Evolutionary conservation across 2,329 filamentous ascomycete genomes (phyloP).

Genomic region (Didymella lethalis): DNA sequence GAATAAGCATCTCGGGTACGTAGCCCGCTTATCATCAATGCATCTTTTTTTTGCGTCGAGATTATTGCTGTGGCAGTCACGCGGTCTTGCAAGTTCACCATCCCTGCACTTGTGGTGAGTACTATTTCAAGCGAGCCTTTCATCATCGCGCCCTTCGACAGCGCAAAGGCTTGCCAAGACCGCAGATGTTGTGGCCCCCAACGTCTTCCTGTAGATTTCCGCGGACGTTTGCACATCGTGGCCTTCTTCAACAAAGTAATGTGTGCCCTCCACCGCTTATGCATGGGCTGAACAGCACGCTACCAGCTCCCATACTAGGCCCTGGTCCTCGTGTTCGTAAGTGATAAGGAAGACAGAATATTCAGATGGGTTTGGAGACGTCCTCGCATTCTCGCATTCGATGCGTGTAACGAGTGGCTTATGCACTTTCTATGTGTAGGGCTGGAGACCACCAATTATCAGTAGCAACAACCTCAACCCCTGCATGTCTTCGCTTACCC

Average conservation of each 20-base stretch:
- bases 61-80: not conserved
- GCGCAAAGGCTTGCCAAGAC: not conserved
- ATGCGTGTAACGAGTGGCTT: not conserved
- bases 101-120: not conserved
- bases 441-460: not conserved
- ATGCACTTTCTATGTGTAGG: not conserved
- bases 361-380: not conserved
- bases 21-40: not conserved
- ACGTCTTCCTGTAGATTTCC: not conserved
- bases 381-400: slow-evolving; percentile 1
- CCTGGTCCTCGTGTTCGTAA: not conserved
- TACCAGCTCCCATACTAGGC: not conserved
- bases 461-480: not conserved
- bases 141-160: not conserved
- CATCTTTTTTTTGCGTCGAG: not conserved
- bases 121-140: not conserved
- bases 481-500: slow-evolving; percentile 1
- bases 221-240: not conserved
- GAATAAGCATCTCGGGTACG: not conserved
- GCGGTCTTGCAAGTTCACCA: not conserved
- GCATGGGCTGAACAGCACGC: not conserved
- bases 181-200: not conserved
- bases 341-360: not conserved
- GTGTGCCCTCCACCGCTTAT: not conserved
- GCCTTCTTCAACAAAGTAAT: not conserved